Evolutionary conservation across 2,329 filamentous ascomycete genomes (phyloP).

Genomic region (Claviceps sp.): DNA sequence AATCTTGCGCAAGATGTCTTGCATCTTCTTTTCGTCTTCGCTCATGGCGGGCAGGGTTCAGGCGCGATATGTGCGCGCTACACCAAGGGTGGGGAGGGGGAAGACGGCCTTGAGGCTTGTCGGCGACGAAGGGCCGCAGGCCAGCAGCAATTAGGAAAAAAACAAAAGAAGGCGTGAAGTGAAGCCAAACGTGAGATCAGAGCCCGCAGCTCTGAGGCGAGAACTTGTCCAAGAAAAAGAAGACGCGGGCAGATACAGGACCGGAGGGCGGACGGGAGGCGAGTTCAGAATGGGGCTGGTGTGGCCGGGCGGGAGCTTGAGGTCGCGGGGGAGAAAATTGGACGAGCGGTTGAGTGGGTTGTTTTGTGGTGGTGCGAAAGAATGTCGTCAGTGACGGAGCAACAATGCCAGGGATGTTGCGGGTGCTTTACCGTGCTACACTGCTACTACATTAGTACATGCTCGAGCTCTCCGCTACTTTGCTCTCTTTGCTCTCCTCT

Average conservation of each 20-base stretch:
- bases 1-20: constrained; percentile 90
- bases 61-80: constrained; percentile 26
- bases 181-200: not conserved
- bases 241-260: not conserved
- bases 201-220: not conserved
- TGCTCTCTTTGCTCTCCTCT: too few species aligned
- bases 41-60: constrained; percentile 37
- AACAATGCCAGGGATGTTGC: constrained; percentile 8
- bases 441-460: too few species aligned
- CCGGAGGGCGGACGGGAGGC: not conserved
- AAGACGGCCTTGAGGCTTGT: constrained; percentile 1
- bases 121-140: not conserved
- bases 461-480: too few species aligned
- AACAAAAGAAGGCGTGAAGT: not conserved
- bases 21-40: constrained; percentile 50
- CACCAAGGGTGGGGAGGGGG: constrained; percentile 12
- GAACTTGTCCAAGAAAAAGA: not conserved
- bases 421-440: not conserved
- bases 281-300: not conserved
- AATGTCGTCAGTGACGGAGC: constrained; percentile 24
- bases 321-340: constrained; percentile 7
- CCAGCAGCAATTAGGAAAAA: not conserved
- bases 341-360: constrained; percentile 8
- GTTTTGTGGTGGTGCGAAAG: constrained; percentile 16
- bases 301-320: not conserved